Evolutionary conservation across 2,329 filamentous ascomycete genomes (phyloP), one percentile per base, ranked within the genome.

Genomic region (Talaromyces atroroseus): DNA sequence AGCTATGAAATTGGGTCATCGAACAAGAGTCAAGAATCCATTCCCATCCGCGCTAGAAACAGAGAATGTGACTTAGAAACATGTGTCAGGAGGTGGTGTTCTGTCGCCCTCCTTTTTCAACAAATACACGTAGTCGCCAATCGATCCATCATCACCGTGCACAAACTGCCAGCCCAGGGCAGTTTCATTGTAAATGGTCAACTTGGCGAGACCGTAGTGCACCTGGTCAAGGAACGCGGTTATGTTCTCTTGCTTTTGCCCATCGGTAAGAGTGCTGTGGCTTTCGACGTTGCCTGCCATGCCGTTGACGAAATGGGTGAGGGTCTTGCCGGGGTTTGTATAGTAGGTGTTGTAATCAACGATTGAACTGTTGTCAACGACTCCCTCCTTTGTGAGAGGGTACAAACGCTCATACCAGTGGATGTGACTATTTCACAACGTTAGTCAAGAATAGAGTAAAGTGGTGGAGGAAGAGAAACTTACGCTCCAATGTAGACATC

Each of bases 211-310:
- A 6, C 79, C 78, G 57, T 75, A 81, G 60, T 80, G 68, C 42
- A 66, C 63, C 54, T 69, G 69, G 63, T 81, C 75, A 23, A 81
- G 68, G 0, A 76, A 65, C 18, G 71, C 71, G 5, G 78, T 80
- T 44, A 77, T 74, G 57, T 74, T 68, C n/a, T 73, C 63, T 8
- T 69, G 21, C 0, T 59, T 59, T 63, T 76, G 58, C 24, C 67
- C 69, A 2, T 58, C 58, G 50, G 63, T 62, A 14, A 80, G 64
- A 2, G 67, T 71, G 59, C 69, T 74, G 66, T 81, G 78, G 57
- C 73, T 76, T 61, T 80, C 78, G 45, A 80, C 74, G 59, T 80
- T 80, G 21, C 79, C 78, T 2, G 79, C 79, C 71, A 78, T 77
- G n/a, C 78, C 79, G 62, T 80, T 81, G 65, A 78, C 69, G 34